Conservation (phyloP, 2,329 filamentous ascomycete genomes). For the Purpureocillium lavendulum region DNA sequence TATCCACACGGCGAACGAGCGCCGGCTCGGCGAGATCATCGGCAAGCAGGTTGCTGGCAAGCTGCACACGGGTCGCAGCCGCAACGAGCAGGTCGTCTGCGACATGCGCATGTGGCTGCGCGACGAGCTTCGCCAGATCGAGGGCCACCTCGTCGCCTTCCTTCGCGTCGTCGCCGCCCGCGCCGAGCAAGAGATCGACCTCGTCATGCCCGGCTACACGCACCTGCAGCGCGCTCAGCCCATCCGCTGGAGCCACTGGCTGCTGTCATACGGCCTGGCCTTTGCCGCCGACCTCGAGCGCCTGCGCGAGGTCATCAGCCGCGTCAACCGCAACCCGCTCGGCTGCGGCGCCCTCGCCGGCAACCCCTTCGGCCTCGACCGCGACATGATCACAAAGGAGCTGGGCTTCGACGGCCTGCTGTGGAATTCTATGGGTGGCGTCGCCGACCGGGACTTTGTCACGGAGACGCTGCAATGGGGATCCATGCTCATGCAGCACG, state of each 20-base stretch:
- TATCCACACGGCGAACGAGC: slow-evolving; percentile 65
- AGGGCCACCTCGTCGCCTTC: slow-evolving; percentile 59
- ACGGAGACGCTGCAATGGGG: slow-evolving; percentile 77
- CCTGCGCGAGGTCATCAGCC: slow-evolving; percentile 60
- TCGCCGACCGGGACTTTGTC: slow-evolving; percentile 74
- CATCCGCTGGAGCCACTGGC: slow-evolving; percentile 74
- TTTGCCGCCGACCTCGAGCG: slow-evolving; percentile 71
- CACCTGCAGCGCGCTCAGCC: slow-evolving; percentile 77
- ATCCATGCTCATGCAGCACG: slow-evolving; percentile 68
- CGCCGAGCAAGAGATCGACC: slow-evolving; percentile 66
- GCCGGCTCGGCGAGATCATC: slow-evolving; percentile 72
- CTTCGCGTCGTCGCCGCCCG: slow-evolving; percentile 60
- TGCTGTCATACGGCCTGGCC: slow-evolving; percentile 64
- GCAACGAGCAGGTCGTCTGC: slow-evolving; percentile 85
- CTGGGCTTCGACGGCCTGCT: slow-evolving; percentile 70
- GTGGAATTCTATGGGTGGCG: slow-evolving; percentile 69
- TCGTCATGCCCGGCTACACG: slow-evolving; percentile 82
- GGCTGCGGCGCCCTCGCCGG: slow-evolving; percentile 72
- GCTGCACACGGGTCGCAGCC: slow-evolving; percentile 78
- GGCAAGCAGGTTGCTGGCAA: slow-evolving; percentile 81
- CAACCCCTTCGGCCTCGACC: slow-evolving; percentile 68
- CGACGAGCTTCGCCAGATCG: slow-evolving; percentile 63
- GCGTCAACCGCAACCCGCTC: slow-evolving; percentile 66
- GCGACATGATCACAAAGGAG: slow-evolving; percentile 33
- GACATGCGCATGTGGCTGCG: slow-evolving; percentile 88